Base-by-base conservation (phyloP, 352 stramenopile species). In the Globisporangium camurandrum region DNA sequence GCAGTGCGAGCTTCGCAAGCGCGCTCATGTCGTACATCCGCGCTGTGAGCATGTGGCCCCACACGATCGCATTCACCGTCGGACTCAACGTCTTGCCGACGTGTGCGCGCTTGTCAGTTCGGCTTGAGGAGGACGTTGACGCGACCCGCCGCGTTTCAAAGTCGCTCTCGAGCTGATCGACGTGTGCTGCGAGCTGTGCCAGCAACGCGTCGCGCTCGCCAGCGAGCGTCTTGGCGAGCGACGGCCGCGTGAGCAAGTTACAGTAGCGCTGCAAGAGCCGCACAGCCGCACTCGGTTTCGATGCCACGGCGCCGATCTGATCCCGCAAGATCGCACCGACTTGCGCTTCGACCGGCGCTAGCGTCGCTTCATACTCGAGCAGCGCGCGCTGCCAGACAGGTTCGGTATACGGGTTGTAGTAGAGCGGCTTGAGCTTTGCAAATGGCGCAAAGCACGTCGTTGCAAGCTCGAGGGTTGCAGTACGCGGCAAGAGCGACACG, bases 321-420 rank as follows among this genome's bases (percentile, higher is more conserved):
- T 91, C 75, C 27, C 87, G 68, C n/a, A 95, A 57, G 14, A 95
- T 88, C 0, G 60, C 67, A 11, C 82, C 90, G 5, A 97, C 84
- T 39, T 87, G 71, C 0, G 56, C 57, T 51, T 98, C 91, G 28
- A 96, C 68, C 0, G 88, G 90, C 14, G 67, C 72, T 0, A 98
- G 69, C 28, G 64, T 65, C 10, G 61, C 49, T 50, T 98, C 92
- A 53, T 88, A 98, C 14, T 76, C 65, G 6, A 59, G 63, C 2
- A 97, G 62, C 0, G 85, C 84, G 0, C 51, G 43, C 23, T 83
- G 59, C 90, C 90, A 98, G 16, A 76, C 59, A 19, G 60, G 56
- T 23, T 95, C 79, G 4, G 92, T 96, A 75, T 97, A 97, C 24
- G 80, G 71, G 53, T 95, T 97, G 69, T 95, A 96, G 48, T 93